Percentiles rank a stretch among this genome's conserved stretches.
Evolutionary conservation across 768 basidiomycete genomes (phyloP).

Genomic region (Tylopilus sp.): DNA sequence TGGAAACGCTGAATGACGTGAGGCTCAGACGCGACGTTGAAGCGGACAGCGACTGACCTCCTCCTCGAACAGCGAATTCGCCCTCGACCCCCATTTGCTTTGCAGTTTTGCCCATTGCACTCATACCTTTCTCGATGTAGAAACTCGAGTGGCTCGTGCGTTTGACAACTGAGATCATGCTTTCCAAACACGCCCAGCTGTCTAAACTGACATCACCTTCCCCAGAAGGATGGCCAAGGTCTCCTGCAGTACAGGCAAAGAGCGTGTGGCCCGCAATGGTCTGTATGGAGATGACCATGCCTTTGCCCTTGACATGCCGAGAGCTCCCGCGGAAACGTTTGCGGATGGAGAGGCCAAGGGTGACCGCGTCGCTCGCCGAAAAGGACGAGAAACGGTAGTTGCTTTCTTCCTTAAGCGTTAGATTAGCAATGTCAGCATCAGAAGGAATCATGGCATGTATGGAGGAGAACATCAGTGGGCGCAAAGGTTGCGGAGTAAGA

Average conservation of each 20-base stretch:
- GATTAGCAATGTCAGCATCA: slow-evolving; percentile 70
- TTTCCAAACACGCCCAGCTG: slow-evolving; percentile 74
- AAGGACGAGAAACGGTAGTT: slow-evolving; percentile 70
- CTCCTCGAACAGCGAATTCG: slow-evolving; percentile 66
- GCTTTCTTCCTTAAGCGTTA: slow-evolving; percentile 68
- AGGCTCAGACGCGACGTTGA: not conserved
- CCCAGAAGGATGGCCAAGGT: slow-evolving; percentile 62
- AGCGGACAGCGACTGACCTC: slow-evolving; percentile 50
- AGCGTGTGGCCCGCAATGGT: slow-evolving; percentile 74
- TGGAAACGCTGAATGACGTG: slow-evolving; percentile 61
- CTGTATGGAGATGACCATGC: slow-evolving; percentile 78
- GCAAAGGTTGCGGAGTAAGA: slow-evolving; percentile 13
- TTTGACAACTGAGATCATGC: slow-evolving; percentile 75
- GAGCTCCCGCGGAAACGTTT: slow-evolving; percentile 78
- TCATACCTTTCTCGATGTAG: slow-evolving; percentile 86
- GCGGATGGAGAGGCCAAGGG: slow-evolving; percentile 72
- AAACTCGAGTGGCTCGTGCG: slow-evolving; percentile 82
- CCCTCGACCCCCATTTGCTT: slow-evolving; percentile 67
- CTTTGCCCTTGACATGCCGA: slow-evolving; percentile 73
- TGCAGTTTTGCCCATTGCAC: slow-evolving; percentile 75
- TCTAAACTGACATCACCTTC: slow-evolving; percentile 77
- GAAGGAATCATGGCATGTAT: slow-evolving; percentile 60
- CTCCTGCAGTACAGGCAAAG: slow-evolving; percentile 82
- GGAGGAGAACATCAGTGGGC: slow-evolving; percentile 60
- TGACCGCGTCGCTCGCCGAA: slow-evolving; percentile 74